Conservation (phyloP, 257 asterid genomes). For the Solanum etuberosum region DNA sequence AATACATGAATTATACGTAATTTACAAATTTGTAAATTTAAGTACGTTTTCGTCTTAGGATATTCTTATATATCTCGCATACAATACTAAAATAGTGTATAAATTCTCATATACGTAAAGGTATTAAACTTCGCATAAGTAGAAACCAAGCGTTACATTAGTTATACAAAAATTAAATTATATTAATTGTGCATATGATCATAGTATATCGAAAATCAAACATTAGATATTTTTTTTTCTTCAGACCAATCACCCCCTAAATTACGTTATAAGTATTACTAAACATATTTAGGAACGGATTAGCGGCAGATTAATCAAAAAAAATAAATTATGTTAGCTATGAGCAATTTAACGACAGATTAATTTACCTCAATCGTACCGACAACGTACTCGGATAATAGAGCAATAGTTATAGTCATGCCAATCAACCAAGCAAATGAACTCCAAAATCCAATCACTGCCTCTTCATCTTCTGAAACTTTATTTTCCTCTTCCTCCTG, state of each 20-base stretch:
- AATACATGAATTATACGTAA: not conserved
- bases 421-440: constrained; percentile 25
- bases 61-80: not conserved
- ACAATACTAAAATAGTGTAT: not conserved
- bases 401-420: constrained; percentile 23
- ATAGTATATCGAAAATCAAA: not conserved
- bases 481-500: constrained; percentile 4
- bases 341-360: not conserved
- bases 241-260: no score
- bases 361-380: constrained; percentile 34
- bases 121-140: not conserved
- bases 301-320: not conserved
- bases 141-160: not conserved
- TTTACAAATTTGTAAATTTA: not conserved
- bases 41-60: not conserved
- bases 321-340: not conserved
- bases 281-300: not conserved
- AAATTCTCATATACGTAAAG: not conserved
- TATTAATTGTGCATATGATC: not conserved
- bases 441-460: constrained; percentile 31
- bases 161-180: not conserved
- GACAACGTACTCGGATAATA: constrained; percentile 32
- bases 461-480: constrained; percentile 9
- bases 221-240: not conserved
- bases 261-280: not conserved